A percentile compares a stretch with the other conserved stretches of the same genome.
These are phyloP conservation scores for Xylariomycetidae sp. DNA, from an alignment of 2,329 filamentous ascomycete genomes.

Conservation along the genomic window DNA sequence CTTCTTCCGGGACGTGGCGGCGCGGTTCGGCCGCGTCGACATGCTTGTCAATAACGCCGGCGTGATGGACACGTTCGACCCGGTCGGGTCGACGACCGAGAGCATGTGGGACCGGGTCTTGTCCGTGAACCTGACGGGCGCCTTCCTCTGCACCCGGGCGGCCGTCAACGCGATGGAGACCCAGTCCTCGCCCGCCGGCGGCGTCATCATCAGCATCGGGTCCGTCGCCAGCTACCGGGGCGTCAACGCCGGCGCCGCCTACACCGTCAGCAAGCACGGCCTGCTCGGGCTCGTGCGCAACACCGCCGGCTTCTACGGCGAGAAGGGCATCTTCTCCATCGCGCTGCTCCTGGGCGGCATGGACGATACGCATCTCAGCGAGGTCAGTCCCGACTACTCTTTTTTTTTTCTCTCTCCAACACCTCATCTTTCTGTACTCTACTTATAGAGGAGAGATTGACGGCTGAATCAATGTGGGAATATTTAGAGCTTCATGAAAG, in stretches of 20 bases:
- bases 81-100: constrained; percentile 41
- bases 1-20: constrained; percentile 19
- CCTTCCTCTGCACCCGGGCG: constrained; percentile 46
- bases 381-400: too few relatives aligned
- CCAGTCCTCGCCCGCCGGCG: constrained; percentile 25
- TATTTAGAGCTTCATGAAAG: too few relatives aligned
- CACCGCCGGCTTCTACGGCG: constrained; percentile 51
- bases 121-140: constrained; percentile 51
- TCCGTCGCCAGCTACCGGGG: constrained; percentile 13
- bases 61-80: constrained; percentile 52
- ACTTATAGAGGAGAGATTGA: too few relatives aligned
- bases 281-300: constrained; percentile 51
- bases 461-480: too few relatives aligned
- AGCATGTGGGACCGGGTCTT: constrained; percentile 50
- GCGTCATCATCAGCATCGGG: constrained; percentile 21
- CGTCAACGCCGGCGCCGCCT: constrained; percentile 36
- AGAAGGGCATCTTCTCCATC: constrained; percentile 48
- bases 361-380: too few relatives aligned
- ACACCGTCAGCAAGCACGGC: constrained; percentile 51
- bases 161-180: constrained; percentile 44
- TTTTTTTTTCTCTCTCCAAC: too few relatives aligned
- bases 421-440: too few relatives aligned
- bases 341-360: constrained; percentile 50
- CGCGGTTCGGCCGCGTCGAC: constrained; percentile 43
- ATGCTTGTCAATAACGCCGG: constrained; percentile 56